Base-by-base conservation (phyloP, 805 yeast species). In the Pichia manshurica region DNA sequence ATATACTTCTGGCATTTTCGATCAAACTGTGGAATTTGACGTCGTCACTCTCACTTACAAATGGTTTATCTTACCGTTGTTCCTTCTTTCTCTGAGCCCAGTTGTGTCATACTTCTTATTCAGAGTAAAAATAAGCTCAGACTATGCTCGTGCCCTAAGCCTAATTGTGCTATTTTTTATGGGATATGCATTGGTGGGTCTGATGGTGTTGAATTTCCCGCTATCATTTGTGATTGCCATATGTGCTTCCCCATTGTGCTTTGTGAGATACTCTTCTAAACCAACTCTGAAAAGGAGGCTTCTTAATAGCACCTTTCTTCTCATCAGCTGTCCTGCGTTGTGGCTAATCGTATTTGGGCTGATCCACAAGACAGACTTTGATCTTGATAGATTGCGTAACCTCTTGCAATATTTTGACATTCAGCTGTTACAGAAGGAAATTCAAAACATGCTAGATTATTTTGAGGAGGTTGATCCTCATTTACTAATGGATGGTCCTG, bases 151-250 rank as follows among this genome's bases (percentile, higher is more conserved):
- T 39, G 44, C 56, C 4, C 36, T 63, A 21, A 56, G 58, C 32
- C 54, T 62, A 9, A 54, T 60, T 39, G 53, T 65, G 5, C 70
- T 84, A 33, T 70, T 85, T 32, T 77, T 79, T 44, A 66, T 84
- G 45, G 81, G 95, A 29, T 73, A 88, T 60, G 72, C 81, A 29
- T 71, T 89, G 37, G 78, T 87, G 8, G 79, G 95, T 0, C 67
- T 89, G 37, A 68, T 91, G 45, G 88, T 89, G 52, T 74, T 91
- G 21, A 89, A 93, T 66, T 93, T 90, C 62, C 74, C 97, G 1
- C 71, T 93, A 51, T 87, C 96, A 0, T 73, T 87, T 44, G 59
- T 73, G 5, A 70, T 90, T 48, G 91, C 96, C 0, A 45, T 87
- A 1, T 60, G 78, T n/a, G 78, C 86, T 2, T 67, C 81, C n/a